phyloP scores from a whole-genome alignment of 352 stramenopile species.

The Halophytophthora batemanensis region DNA sequence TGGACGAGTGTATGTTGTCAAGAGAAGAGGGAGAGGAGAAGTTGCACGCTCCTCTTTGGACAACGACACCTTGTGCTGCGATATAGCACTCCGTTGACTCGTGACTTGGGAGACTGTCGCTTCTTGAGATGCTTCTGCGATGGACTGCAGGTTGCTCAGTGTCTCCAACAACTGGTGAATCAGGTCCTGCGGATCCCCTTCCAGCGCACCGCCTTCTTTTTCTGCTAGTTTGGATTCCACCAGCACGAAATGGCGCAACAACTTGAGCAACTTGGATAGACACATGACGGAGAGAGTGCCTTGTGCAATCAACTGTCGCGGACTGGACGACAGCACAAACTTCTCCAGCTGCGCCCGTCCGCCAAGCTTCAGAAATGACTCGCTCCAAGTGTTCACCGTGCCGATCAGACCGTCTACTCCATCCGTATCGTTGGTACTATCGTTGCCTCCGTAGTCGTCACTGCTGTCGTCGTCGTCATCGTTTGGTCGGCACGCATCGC shows the following conservation, averaged over 20 bases:
- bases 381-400: conserved; percentile 47
- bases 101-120: background rate
- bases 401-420: conserved; percentile 32
- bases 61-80: conserved; percentile 3
- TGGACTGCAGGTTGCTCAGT: conserved; percentile 30
- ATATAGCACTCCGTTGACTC: conserved; percentile 1
- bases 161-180: conserved; percentile 43
- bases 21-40: conserved; percentile 14
- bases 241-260: conserved; percentile 68
- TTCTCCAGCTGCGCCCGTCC: conserved; percentile 48
- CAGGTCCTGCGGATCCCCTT: conserved; percentile 26
- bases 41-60: conserved; percentile 4
- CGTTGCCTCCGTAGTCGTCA: conserved; percentile 1
- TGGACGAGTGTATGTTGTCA: conserved; percentile 34
- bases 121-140: conserved; percentile 16
- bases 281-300: conserved; percentile 61
- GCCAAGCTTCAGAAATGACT: conserved; percentile 66
- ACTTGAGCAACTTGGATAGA: conserved; percentile 62
- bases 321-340: conserved; percentile 46
- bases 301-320: conserved; percentile 31
- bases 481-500: conserved; percentile 21
- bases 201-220: conserved; percentile 19
- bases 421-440: conserved; percentile 3
- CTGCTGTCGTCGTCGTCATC: conserved; percentile 15
- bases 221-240: conserved; percentile 38